Base-by-base conservation (phyloP, 2,329 filamentous ascomycete genomes). In the Ascochyta lentis region DNA sequence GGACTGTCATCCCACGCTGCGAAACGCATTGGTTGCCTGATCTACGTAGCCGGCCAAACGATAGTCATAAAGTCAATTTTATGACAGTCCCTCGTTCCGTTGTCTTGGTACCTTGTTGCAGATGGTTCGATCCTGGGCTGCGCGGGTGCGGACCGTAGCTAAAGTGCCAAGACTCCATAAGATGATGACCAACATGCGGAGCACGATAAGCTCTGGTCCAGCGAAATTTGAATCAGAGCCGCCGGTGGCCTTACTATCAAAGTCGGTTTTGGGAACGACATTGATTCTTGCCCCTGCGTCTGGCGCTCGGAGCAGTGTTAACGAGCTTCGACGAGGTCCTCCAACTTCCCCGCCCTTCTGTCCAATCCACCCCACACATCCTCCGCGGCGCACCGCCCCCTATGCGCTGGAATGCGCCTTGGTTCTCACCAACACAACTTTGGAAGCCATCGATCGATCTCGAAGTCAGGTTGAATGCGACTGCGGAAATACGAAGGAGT, bases 331-430 rank as follows among this genome's bases (percentile, higher is more conserved):
- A 42, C 33, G 52, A 55, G 58, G 58, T 64, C 62, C 58, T 66
- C 51, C 58, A 54, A 47, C 60, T 64, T 66, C 66, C 63, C 65
- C 60, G 59, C 68, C 59, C 64, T 47, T 56, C 51, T 52, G 53
- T 51, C 60, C 61, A 62, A 51, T 64, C 61, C 54, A 44, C 47
- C 50, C 61, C 48, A 42, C 44, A 34, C 48, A 41, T 48, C 16
- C 58, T 35, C 48, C 53, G 55, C 65, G 61, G 67, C 63, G 66
- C 66, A 66, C 64, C 66, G 69, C 67, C 70, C 70, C 68, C 63
- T 59, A 58, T 63, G 54, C 54, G 54, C 57, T 34, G 46, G 43
- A 53, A 44, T 55, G 26, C 16, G 48, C 40, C 51, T 55, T 43
- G 43, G 48, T 27, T 42, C 38, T 51, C 37, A 34, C 29, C 33